These are phyloP conservation scores for Colletotrichum sp. DNA, from an alignment of 2,329 filamentous ascomycete species.

Conservation along the genomic window DNA sequence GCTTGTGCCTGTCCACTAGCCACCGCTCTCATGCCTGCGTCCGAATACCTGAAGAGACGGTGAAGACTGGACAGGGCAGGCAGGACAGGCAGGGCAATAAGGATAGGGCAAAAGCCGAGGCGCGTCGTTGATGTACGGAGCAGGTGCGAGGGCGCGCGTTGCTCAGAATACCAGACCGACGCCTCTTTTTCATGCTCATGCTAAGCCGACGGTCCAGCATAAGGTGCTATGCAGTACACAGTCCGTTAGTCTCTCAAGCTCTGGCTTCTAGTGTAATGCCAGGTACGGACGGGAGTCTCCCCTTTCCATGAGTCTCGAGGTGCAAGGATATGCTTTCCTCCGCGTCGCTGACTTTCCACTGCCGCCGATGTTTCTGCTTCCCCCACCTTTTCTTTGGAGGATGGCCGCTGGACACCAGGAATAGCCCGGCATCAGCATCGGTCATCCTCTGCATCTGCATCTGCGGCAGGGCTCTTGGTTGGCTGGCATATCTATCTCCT, in stretches of 20 bases:
- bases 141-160: neutral
- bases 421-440: neutral
- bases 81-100: neutral
- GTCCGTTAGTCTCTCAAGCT: neutral
- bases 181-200: neutral
- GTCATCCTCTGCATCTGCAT: neutral
- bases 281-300: neutral
- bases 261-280: neutral
- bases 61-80: neutral
- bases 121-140: neutral
- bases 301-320: neutral
- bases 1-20: neutral
- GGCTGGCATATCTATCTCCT: neutral
- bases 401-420: neutral
- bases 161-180: neutral
- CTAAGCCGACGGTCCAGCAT: neutral
- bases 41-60: neutral
- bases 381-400: neutral
- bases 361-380: slow-evolving; percentile 11
- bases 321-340: slow-evolving; percentile 5
- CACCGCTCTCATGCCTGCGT: neutral
- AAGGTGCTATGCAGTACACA: neutral
- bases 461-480: neutral
- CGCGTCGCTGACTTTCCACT: neutral
- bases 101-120: neutral